Percentiles rank a stretch among this genome's conserved stretches.
phyloP scores from a whole-genome alignment of 1,139 yeast genomes.

The Pichia sp. region DNA sequence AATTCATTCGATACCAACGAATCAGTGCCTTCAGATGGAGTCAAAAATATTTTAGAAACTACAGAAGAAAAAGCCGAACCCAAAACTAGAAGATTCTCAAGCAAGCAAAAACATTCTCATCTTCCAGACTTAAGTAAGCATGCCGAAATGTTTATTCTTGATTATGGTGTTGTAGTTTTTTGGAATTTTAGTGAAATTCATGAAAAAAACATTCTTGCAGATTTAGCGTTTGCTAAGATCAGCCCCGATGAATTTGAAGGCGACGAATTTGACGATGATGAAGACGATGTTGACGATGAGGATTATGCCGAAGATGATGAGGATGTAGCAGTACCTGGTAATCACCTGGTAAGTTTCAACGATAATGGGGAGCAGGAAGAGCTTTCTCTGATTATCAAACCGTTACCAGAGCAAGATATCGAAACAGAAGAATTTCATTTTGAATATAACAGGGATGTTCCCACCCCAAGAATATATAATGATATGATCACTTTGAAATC shows the following conservation, averaged over 20 bases:
- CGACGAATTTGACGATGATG: slow-evolving; percentile 28
- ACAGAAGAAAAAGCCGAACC: neutral
- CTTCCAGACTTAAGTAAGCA: slow-evolving; percentile 56
- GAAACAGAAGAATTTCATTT: slow-evolving; percentile 95
- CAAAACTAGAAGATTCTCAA: slow-evolving; percentile 12
- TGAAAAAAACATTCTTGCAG: slow-evolving; percentile 90
- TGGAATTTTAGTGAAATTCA: slow-evolving; percentile 94
- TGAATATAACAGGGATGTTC: slow-evolving; percentile 74
- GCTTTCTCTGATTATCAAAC: slow-evolving; percentile 53
- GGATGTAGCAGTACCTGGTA: slow-evolving; percentile 18
- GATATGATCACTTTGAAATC: slow-evolving; percentile 88
- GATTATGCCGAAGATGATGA: slow-evolving; percentile 25
- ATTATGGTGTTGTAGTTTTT: slow-evolving; percentile 90
- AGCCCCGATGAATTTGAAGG: slow-evolving; percentile 27
- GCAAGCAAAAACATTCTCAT: slow-evolving; percentile 16
- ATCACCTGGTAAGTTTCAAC: neutral
- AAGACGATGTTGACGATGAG: slow-evolving; percentile 21
- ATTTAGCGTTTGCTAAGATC: slow-evolving; percentile 68
- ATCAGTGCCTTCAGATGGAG: too few species aligned
- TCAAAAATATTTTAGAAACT: neutral
- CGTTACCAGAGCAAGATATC: slow-evolving; percentile 81
- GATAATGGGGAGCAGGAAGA: slow-evolving; percentile 12
- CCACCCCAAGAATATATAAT: slow-evolving; percentile 84
- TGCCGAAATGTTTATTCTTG: slow-evolving; percentile 85
- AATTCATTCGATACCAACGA: too few species aligned